Conservation (phyloP, 257 asterid species). For the Cruciata laevipes region DNA sequence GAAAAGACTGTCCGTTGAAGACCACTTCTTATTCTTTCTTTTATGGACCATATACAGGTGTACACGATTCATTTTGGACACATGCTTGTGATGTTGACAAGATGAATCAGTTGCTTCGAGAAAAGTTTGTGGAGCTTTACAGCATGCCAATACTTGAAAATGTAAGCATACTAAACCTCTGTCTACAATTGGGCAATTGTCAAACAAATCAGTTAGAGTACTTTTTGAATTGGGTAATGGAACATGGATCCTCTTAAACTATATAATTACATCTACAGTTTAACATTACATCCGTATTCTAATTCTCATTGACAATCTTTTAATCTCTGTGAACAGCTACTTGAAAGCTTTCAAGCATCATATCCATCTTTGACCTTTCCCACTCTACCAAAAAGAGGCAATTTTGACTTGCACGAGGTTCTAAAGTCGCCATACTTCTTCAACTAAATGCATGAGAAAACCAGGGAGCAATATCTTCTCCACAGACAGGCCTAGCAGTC, state of each 20-base stretch:
- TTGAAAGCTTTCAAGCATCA: conserved; percentile 62
- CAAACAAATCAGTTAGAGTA: too few species aligned
- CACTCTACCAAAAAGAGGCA: conserved; percentile 67
- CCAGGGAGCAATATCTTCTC: not conserved
- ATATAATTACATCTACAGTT: not conserved
- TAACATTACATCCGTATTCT: not conserved
- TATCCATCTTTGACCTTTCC: conserved; percentile 70
- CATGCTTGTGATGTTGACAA: conserved; percentile 87
- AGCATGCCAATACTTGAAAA: conserved; percentile 76
- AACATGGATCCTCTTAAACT: not conserved
- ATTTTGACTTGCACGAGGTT: conserved; percentile 56
- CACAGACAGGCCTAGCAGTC: not conserved
- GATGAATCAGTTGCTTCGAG: conserved; percentile 77
- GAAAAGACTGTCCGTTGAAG: not conserved
- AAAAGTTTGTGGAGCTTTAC: conserved; percentile 85
- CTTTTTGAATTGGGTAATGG: not conserved
- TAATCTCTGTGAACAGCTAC: conserved; percentile 37
- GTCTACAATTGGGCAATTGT: not conserved
- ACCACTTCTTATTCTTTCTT: not conserved
- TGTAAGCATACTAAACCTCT: conserved; percentile 40
- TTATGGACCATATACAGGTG: conserved; percentile 43
- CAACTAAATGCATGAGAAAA: conserved; percentile 35
- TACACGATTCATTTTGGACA: conserved; percentile 97
- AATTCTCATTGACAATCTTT: not conserved
- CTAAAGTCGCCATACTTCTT: conserved; percentile 78